Evolutionary conservation across 257 asterid genomes (phyloP).

Genomic region (Pogostemon cablin): DNA sequence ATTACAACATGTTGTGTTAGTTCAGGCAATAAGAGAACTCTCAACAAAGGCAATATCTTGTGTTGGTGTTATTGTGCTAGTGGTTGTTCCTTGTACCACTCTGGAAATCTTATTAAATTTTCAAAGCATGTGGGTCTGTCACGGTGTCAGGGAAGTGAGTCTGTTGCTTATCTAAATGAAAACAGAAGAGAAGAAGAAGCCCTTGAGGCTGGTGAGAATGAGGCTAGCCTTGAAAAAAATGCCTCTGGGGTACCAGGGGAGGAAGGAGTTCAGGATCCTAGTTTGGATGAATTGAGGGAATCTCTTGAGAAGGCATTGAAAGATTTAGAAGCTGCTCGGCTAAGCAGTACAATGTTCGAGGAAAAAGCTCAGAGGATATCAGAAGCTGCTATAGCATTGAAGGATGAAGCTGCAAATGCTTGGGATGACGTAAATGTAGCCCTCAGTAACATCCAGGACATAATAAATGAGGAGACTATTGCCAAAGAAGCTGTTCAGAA

Average conservation of each 20-base stretch:
- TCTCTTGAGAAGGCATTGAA: constrained; percentile 74
- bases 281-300: constrained; percentile 78
- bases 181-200: constrained; percentile 57
- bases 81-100: constrained; percentile 36
- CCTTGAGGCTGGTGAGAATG: constrained; percentile 43
- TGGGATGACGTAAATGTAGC: constrained; percentile 59
- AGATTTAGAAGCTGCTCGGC: constrained; percentile 74
- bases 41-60: constrained; percentile 37
- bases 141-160: constrained; percentile 88
- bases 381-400: constrained; percentile 86
- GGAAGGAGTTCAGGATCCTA: constrained; percentile 47
- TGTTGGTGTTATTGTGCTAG: constrained; percentile 34
- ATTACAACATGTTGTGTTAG: constrained; percentile 23
- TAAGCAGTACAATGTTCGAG: constrained; percentile 77
- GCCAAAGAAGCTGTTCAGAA: constrained; percentile 76
- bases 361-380: constrained; percentile 91
- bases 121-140: constrained; percentile 41
- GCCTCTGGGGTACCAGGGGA: constrained; percentile 44
- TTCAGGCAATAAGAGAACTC: constrained; percentile 34
- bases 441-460: constrained; percentile 58
- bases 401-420: constrained; percentile 79
- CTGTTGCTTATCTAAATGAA: constrained; percentile 70
- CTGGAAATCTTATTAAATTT: constrained; percentile 38
- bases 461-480: constrained; percentile 65
- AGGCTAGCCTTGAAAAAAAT: constrained; percentile 44